Conservation (phyloP, 257 asterid genomes). For the Coffea eugenioides region DNA sequence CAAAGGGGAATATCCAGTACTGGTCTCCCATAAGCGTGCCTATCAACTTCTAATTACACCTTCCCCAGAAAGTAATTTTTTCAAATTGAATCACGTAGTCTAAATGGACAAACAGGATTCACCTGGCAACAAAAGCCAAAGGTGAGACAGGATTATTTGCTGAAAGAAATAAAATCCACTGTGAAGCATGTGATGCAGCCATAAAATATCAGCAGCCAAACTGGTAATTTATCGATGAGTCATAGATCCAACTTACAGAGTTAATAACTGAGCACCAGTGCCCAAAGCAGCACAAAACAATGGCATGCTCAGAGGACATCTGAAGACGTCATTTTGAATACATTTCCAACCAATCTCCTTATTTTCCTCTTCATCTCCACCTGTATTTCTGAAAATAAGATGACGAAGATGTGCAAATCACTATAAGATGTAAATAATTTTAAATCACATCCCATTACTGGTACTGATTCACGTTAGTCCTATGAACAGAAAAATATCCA, state of each 20-base stretch:
- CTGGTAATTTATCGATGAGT: not conserved
- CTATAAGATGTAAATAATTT: not conserved
- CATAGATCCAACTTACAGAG: conserved; percentile 44
- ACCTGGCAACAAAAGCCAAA: not conserved
- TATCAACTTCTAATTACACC: conserved; percentile 5
- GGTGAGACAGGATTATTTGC: not conserved
- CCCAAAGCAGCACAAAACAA: conserved; percentile 77
- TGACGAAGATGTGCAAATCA: not conserved
- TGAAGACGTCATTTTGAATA: conserved; percentile 64
- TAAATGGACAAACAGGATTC: not conserved
- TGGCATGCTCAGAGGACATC: conserved; percentile 60
- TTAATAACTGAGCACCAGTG: conserved; percentile 69
- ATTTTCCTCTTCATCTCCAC: conserved; percentile 81
- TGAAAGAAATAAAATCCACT: not conserved
- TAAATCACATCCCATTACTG: not conserved
- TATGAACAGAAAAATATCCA: not conserved
- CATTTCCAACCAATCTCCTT: conserved; percentile 81
- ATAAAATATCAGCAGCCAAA: not conserved
- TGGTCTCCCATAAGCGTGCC: not conserved
- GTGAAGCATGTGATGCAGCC: not conserved
- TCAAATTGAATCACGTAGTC: not conserved
- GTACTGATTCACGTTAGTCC: not conserved
- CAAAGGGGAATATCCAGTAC: not conserved
- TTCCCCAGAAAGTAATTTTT: not conserved
- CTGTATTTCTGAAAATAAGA: conserved; percentile 48